Evolutionary conservation across 345 rosid genomes (phyloP).

Genomic region (Lumnitzera littorea): DNA sequence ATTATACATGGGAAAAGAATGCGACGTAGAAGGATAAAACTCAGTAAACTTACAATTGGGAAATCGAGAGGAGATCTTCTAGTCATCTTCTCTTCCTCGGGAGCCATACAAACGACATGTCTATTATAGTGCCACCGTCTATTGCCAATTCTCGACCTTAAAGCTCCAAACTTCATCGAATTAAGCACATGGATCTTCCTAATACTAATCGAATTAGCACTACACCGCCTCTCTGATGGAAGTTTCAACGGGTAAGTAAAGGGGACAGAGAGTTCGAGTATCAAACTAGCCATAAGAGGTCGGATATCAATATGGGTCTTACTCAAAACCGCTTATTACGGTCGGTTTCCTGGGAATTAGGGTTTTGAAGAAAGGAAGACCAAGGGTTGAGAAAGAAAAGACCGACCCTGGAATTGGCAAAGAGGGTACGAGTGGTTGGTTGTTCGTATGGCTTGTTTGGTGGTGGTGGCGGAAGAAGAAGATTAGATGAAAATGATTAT

Average conservation of each 20-base stretch:
- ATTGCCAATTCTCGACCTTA: neutral
- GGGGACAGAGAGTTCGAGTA: neutral
- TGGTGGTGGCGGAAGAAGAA: no score
- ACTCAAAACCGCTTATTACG: no score
- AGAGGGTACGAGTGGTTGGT: no score
- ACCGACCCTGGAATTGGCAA: no score
- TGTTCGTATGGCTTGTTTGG: no score
- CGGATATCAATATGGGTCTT: no score
- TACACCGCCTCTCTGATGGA: neutral
- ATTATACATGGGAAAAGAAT: no score
- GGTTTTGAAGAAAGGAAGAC: no score
- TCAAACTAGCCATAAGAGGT: no score
- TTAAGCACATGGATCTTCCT: neutral
- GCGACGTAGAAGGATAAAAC: neutral
- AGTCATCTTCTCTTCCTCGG: slow-evolving; percentile 35
- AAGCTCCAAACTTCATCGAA: neutral
- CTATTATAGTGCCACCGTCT: slow-evolving; percentile 4
- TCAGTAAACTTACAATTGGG: slow-evolving; percentile 13
- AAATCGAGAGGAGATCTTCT: slow-evolving; percentile 41
- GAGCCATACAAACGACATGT: slow-evolving; percentile 38
- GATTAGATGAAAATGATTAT: no score
- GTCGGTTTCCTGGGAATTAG: no score
- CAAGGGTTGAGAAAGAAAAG: no score
- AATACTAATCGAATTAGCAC: neutral
- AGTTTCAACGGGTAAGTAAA: neutral